These are phyloP conservation scores for Cutaneotrichosporon sp. DNA, from an alignment of 1,284 basidiomycete genomes.

Conservation along the genomic window DNA sequence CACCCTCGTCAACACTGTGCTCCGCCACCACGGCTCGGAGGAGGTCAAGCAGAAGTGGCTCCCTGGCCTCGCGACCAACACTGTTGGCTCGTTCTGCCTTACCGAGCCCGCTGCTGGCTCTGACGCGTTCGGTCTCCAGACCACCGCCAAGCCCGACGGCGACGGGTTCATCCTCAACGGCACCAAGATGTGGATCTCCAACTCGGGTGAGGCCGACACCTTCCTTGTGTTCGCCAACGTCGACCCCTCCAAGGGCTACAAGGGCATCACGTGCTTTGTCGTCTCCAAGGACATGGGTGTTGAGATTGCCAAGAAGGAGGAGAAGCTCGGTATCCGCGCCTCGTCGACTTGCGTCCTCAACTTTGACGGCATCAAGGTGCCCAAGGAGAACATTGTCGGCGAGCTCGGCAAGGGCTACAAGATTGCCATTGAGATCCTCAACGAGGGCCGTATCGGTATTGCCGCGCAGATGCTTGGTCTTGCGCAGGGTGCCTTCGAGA, in stretches of 20 bases:
- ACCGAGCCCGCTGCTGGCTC: constrained; percentile 91
- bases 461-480: constrained; percentile 96
- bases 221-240: constrained; percentile 86
- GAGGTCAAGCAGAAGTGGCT: constrained; percentile 86
- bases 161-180: constrained; percentile 31
- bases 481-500: constrained; percentile 93
- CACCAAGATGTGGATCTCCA: constrained; percentile 99
- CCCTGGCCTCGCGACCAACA: constrained; percentile 70
- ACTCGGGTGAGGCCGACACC: constrained; percentile 91
- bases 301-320: constrained; percentile 96
- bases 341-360: constrained; percentile 95
- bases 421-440: constrained; percentile 95
- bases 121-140: constrained; percentile 94
- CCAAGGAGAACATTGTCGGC: constrained; percentile 88
- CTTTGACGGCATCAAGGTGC: constrained; percentile 92
- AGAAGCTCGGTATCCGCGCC: constrained; percentile 94
- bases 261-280: constrained; percentile 96
- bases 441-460: constrained; percentile 96
- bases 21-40: constrained; percentile 79
- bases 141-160: constrained; percentile 73
- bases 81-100: constrained; percentile 91
- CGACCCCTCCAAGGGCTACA: constrained; percentile 93
- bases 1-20: constrained; percentile 91
- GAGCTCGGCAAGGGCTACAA: constrained; percentile 86
- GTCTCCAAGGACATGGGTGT: constrained; percentile 96